Evolutionary conservation across 805 yeast species (phyloP).

Genomic region (Naumovozyma baii): DNA sequence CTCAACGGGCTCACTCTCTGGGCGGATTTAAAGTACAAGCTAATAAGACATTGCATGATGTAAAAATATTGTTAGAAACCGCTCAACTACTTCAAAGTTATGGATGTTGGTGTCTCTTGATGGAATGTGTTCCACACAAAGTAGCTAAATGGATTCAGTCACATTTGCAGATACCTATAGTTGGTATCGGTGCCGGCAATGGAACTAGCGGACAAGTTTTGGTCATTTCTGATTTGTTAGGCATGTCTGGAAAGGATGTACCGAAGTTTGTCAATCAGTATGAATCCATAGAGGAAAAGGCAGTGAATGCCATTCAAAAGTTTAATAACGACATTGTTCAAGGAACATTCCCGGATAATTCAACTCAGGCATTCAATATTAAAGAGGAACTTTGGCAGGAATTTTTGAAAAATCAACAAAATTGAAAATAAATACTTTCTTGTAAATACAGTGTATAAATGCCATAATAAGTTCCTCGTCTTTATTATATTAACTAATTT

Average conservation of each 20-base stretch:
- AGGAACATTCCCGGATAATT: constrained; percentile 49
- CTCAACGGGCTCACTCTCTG: constrained; percentile 67
- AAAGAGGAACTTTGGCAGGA: constrained; percentile 49
- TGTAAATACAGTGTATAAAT: too few species aligned
- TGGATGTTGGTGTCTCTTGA: constrained; percentile 65
- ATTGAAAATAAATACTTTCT: too few species aligned
- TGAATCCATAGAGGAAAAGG: constrained; percentile 39
- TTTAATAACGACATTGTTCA: constrained; percentile 54
- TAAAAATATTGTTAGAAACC: constrained; percentile 49
- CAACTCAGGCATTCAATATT: constrained; percentile 56
- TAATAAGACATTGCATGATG: constrained; percentile 39
- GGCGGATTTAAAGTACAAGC: constrained; percentile 83
- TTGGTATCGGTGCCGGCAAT: constrained; percentile 94
- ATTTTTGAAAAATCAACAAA: constrained; percentile 20
- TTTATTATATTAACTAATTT: too few species aligned
- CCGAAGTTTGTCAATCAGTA: constrained; percentile 76
- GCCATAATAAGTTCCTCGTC: too few species aligned
- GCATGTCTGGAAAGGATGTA: constrained; percentile 48
- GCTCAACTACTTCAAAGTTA: constrained; percentile 61
- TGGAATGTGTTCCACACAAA: constrained; percentile 80
- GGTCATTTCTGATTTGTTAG: constrained; percentile 77
- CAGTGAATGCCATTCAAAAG: constrained; percentile 40
- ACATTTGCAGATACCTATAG: constrained; percentile 60
- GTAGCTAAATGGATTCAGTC: constrained; percentile 58
- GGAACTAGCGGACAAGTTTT: constrained; percentile 80